phyloP scores from a whole-genome alignment of 306 rosid species.

The Acacia crassicarpa region DNA sequence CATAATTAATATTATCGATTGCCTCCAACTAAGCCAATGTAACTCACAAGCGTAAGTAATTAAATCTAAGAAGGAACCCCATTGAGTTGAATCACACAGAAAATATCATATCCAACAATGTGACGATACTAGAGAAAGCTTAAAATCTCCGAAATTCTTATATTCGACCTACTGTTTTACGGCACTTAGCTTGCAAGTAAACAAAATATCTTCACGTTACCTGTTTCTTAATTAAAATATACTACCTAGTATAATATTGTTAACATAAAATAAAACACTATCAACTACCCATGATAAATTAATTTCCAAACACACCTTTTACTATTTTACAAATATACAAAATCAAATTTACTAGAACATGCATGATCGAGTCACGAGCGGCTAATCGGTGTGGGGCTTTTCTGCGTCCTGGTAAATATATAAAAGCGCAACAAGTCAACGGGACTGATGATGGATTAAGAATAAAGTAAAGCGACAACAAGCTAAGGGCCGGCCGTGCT shows the following conservation, averaged over 20 bases:
- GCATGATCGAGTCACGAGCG: slow-evolving; percentile 9
- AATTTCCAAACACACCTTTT: background rate
- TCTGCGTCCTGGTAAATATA: background rate
- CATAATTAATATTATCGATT: background rate
- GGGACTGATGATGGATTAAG: background rate
- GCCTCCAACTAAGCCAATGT: background rate
- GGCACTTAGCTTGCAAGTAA: background rate
- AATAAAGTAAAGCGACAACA: background rate
- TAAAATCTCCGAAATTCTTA: background rate
- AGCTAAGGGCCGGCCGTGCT: background rate
- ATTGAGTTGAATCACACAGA: background rate
- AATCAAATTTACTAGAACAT: background rate
- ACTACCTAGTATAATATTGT: background rate
- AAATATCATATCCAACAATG: background rate
- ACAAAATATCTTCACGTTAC: background rate
- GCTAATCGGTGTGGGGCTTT: background rate
- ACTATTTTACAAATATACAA: too few relatives aligned
- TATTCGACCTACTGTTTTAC: background rate
- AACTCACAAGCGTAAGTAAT: background rate
- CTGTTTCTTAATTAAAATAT: background rate
- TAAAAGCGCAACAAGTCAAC: background rate
- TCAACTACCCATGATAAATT: background rate
- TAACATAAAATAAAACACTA: background rate
- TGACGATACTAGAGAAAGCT: background rate
- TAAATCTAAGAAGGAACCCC: background rate